Base-by-base conservation (phyloP, 768 basidiomycete species). In the Jaapia argillacea region DNA sequence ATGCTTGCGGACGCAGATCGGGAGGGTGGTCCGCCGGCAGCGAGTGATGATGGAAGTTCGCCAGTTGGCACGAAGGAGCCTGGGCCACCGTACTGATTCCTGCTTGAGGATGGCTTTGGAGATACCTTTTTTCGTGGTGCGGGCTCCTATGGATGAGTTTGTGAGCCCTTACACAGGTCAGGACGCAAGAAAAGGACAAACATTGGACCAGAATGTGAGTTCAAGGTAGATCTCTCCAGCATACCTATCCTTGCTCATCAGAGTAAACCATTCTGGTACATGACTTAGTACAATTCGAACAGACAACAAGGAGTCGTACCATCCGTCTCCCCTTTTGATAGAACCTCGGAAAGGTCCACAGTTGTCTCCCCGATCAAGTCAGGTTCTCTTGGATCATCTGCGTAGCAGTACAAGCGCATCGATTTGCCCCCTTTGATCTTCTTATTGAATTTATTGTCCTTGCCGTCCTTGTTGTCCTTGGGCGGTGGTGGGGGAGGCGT, bases 291-390 rank as follows among this genome's bases (percentile, higher is more conserved):
- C 41, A 41, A 38, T 28, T 37, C 40, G 45, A 27, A 31, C 36
- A 36, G 36, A 31, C 35, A 23, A 25, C 20, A n/a, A 41, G 4
- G 13, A 20, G 10, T 22, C 10, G 37, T 38, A 92, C 96, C 93
- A 65, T 99, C 96, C 1, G 88, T 92, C 63, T 97, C 93, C 36
- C 96, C 96, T 64, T 86, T 92, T 45, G 89, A 91, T 54, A 98
- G 61, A 5, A 84, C 94, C 54, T 89, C 86, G 3, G 82, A 85
- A 28, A 98, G 72, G 62, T 94, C 86, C 4, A 98, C 86, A 31
- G 77, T 73, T 3, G 80, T 64, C 61, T 99, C 96, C 37, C 96
- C 96, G 55, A 99, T 93, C 51, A 98, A 71, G 54, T 91, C 92
- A 36, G 96, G 96, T 56, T 99, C 96, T 44, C 87, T 79, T 40